A percentile compares a stretch with the other conserved stretches of the same genome.
Evolutionary conservation across 2,329 filamentous ascomycete species (phyloP).

Genomic region (Xylariaceae sp.): DNA sequence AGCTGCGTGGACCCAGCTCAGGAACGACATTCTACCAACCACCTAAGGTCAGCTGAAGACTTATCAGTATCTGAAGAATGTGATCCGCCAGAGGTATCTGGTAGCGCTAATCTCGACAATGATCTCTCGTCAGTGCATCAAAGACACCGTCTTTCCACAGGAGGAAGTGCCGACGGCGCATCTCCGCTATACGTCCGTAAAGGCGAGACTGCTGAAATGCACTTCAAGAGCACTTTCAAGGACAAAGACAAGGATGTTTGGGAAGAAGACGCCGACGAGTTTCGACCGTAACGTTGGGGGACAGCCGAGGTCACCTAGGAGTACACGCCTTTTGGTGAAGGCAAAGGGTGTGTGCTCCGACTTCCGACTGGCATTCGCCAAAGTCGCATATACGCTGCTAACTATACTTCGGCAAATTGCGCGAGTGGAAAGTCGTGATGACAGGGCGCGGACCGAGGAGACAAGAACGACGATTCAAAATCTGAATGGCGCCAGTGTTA

Average conservation of each 20-base stretch:
- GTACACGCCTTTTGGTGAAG: slow-evolving; percentile 53
- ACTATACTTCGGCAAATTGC: slow-evolving; percentile 6
- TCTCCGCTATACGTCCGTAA: slow-evolving; percentile 14
- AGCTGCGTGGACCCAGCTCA: slow-evolving; percentile 17
- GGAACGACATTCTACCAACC: slow-evolving; percentile 18
- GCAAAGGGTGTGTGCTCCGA: slow-evolving; percentile 39
- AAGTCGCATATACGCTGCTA: slow-evolving; percentile 8
- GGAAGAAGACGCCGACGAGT: slow-evolving; percentile 16
- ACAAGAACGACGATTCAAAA: slow-evolving; percentile 8
- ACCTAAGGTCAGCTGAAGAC: slow-evolving; percentile 22
- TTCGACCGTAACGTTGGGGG: slow-evolving; percentile 15
- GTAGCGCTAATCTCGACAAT: slow-evolving; percentile 11
- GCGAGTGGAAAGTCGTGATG: slow-evolving; percentile 11
- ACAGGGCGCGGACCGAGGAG: slow-evolving; percentile 10
- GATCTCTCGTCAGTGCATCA: slow-evolving; percentile 11
- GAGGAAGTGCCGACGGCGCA: slow-evolving; percentile 13
- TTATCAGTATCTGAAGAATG: slow-evolving; percentile 16
- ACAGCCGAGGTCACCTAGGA: slow-evolving; percentile 41
- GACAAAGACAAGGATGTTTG: slow-evolving; percentile 13
- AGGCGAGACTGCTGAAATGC: slow-evolving; percentile 13
- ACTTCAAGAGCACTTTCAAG: slow-evolving; percentile 12
- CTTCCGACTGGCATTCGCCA: slow-evolving; percentile 8
- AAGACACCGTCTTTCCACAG: slow-evolving; percentile 11
- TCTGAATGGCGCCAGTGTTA: slow-evolving; percentile 6
- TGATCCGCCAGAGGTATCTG: slow-evolving; percentile 18